Conservation (phyloP, 805 yeast genomes). For the Debaryomyces hansenii region DNA sequence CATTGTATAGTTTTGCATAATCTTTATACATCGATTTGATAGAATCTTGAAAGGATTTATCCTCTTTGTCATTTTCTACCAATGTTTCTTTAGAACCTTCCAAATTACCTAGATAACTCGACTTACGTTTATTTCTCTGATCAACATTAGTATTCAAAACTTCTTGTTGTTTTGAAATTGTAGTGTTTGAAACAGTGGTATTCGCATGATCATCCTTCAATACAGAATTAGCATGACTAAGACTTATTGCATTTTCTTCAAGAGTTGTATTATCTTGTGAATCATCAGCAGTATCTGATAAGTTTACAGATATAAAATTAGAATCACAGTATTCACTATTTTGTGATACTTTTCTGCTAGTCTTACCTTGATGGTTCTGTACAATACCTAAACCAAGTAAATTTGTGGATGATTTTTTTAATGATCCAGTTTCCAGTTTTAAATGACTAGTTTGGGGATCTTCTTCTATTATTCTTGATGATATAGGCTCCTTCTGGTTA, state of each 20-base stretch:
- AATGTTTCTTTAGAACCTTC: conserved; percentile 29
- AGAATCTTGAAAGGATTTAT: conserved; percentile 10
- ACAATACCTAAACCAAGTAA: conserved; percentile 31
- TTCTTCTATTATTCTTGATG: neutral
- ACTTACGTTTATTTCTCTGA: conserved; percentile 18
- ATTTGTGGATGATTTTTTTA: conserved; percentile 21
- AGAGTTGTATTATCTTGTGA: conserved; percentile 9
- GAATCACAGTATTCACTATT: conserved; percentile 1
- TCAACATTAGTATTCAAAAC: conserved; percentile 17
- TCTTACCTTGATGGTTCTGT: neutral
- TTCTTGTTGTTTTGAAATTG: conserved; percentile 14
- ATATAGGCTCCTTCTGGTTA: neutral
- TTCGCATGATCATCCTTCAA: conserved; percentile 23
- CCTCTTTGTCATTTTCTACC: conserved; percentile 8
- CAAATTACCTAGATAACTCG: conserved; percentile 21
- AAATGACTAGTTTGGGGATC: neutral
- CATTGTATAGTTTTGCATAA: conserved; percentile 15
- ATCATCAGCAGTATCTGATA: conserved; percentile 13
- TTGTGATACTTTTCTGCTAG: neutral
- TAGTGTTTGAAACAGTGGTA: conserved; percentile 27
- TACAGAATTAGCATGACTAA: conserved; percentile 19
- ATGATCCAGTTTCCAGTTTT: conserved; percentile 13
- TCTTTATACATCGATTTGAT: conserved; percentile 26
- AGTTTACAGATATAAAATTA: conserved; percentile 20
- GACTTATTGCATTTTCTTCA: conserved; percentile 21